Evolutionary conservation across 2,329 filamentous ascomycete genomes (phyloP).

Genomic region (Aspergillus sp.): DNA sequence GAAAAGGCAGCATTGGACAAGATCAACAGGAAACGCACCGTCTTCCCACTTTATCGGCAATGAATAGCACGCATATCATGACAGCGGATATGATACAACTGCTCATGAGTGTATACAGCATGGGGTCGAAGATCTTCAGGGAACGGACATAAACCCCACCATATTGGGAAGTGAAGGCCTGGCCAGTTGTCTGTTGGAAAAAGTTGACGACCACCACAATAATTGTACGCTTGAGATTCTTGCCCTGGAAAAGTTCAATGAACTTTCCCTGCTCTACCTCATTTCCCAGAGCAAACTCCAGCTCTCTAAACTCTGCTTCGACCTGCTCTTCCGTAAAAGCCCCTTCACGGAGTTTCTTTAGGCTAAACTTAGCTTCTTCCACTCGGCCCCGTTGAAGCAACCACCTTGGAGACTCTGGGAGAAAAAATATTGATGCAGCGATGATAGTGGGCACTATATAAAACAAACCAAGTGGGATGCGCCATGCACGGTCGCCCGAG

Average conservation of each 20-base stretch:
- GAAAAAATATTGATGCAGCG: slow-evolving; percentile 25
- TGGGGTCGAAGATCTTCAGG: slow-evolving; percentile 20
- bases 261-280: slow-evolving; percentile 21
- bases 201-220: slow-evolving; percentile 23
- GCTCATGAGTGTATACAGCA: not conserved
- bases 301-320: not conserved
- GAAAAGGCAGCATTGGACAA: not conserved
- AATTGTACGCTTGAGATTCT: slow-evolving; percentile 23
- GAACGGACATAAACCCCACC: slow-evolving; percentile 24
- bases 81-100: not conserved
- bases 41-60: not conserved
- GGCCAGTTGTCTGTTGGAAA: slow-evolving; percentile 25
- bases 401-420: slow-evolving; percentile 31
- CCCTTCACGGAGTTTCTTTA: slow-evolving; percentile 21
- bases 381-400: slow-evolving; percentile 25
- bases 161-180: slow-evolving; percentile 20
- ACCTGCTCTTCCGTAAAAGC: not conserved
- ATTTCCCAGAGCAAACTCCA: slow-evolving; percentile 12
- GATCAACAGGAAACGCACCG: not conserved
- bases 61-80: not conserved
- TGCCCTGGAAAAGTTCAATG: slow-evolving; percentile 18
- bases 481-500: slow-evolving; percentile 28
- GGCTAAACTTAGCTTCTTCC: slow-evolving; percentile 29
- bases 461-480: slow-evolving; percentile 37
- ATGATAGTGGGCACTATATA: slow-evolving; percentile 34